Evolutionary conservation across 305 asterid species (phyloP).

Genomic region (Euphrasia arctica): DNA sequence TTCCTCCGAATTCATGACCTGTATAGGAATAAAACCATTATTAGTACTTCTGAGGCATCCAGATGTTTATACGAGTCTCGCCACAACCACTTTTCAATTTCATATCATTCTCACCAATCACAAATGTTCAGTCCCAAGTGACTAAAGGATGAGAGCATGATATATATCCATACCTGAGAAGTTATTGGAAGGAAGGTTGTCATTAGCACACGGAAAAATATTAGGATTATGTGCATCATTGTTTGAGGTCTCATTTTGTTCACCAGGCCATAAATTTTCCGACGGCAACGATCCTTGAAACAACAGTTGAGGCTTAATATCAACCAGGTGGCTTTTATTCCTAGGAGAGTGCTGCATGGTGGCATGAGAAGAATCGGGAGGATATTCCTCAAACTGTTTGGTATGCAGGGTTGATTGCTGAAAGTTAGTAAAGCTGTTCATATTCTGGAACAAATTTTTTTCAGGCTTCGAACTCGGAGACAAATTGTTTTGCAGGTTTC

Average conservation of each 20-base stretch:
- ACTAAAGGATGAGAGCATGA: conserved; percentile 15
- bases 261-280: conserved; percentile 36
- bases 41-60: conserved; percentile 5
- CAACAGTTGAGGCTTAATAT: not conserved
- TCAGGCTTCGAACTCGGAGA: conserved; percentile 55
- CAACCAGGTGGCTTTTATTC: not conserved
- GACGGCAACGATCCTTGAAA: conserved; percentile 1
- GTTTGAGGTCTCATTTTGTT: conserved; percentile 27
- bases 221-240: conserved; percentile 26
- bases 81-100: not conserved
- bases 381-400: conserved; percentile 41
- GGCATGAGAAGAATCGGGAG: conserved; percentile 39
- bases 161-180: conserved; percentile 21
- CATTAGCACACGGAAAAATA: conserved; percentile 14
- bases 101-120: conserved; percentile 12
- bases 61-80: not conserved
- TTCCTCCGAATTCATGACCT: conserved; percentile 42
- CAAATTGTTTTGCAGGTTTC: conserved; percentile 36
- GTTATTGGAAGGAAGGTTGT: conserved; percentile 19
- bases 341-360: conserved; percentile 35
- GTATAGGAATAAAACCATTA: conserved; percentile 25
- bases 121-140: conserved; percentile 13
- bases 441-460: conserved; percentile 27
- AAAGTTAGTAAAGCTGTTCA: conserved; percentile 39
- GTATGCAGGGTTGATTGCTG: conserved; percentile 39